Evolutionary conservation across 768 basidiomycete species (phyloP), one percentile per base, ranked within the genome.

Genomic region (Trametes villosa): DNA sequence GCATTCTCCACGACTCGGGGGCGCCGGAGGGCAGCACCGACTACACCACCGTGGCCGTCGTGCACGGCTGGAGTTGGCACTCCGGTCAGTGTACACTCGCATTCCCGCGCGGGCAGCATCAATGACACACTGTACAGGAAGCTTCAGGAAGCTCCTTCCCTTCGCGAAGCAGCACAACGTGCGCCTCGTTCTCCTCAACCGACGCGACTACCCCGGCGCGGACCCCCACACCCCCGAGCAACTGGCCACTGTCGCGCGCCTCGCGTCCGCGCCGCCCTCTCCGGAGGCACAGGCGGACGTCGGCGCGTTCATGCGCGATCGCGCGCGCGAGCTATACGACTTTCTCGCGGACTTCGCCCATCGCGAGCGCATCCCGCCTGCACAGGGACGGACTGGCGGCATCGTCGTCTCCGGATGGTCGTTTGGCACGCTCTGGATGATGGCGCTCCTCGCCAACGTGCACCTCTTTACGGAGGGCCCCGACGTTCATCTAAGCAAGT

Each of bases 401-500:
- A 31, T 51, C 73, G 18, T 65, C 67, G 9, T 63, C 74, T n/a
- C 74, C 2, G 76, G 76, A 2, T 79, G 78, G 78, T 78, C 76
- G 11, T 30, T 74, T 17, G 78, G 75, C 0, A 65, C 66, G 9
- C 49, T 62, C 3, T 67, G 64, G 22, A 61, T 71, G 12, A 27
- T 70, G 8, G 65, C 76, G 26, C 30, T 62, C 1, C 50, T 67
- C 13, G 51, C 63, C 17, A 29, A 65, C 40, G 53, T 34, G 8
- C 8, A n/a, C 9, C 9, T 15, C 1, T 47, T 53, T 22, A 34
- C 27, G 7, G 33, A 30, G 6, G n/a, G 20, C 7, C n/a, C n/a
- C n/a, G 29, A 46, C 13, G 29, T 48, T 1, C 13, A 53, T 15
- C 38, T 60, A 27, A 40, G 45, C 33, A 18, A 48, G 18, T 60